These are phyloP conservation scores for Coniochaeta sp. DNA, from an alignment of 2,329 filamentous ascomycete species.

Conservation along the genomic window DNA sequence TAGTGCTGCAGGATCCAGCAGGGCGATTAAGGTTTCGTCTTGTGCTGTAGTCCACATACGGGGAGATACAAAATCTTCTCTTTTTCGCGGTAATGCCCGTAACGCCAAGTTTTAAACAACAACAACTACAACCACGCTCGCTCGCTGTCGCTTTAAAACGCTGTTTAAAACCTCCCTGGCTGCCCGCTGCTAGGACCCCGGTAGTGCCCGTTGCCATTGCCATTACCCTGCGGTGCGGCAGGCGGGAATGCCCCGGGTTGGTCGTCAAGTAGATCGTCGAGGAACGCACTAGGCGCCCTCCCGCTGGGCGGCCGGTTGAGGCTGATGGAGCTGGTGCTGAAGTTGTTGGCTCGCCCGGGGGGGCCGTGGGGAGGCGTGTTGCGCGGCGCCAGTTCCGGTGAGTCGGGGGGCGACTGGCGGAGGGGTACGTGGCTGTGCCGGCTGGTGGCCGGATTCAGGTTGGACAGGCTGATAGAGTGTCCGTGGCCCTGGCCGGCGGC, in stretches of 20 bases:
- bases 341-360: constrained; percentile 24
- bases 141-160: background rate
- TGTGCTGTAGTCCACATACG: background rate
- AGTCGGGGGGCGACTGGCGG: constrained; percentile 55
- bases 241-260: constrained; percentile 50
- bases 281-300: constrained; percentile 77
- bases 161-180: background rate
- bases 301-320: constrained; percentile 58
- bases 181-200: background rate
- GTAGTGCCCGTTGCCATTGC: background rate
- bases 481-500: constrained; percentile 34
- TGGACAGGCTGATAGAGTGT: constrained; percentile 54
- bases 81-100: background rate
- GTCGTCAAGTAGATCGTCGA: constrained; percentile 84
- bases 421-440: constrained; percentile 38
- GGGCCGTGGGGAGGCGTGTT: constrained; percentile 17
- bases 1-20: background rate
- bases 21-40: background rate
- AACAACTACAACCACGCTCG: background rate
- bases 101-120: background rate
- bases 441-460: constrained; percentile 51
- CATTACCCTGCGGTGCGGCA: background rate
- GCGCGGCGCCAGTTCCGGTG: constrained; percentile 46
- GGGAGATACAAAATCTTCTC: background rate
- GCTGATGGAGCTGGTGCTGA: constrained; percentile 61